These are phyloP conservation scores for Ganoderma sinense DNA, from an alignment of 1,284 basidiomycete species.

Conservation along the genomic window DNA sequence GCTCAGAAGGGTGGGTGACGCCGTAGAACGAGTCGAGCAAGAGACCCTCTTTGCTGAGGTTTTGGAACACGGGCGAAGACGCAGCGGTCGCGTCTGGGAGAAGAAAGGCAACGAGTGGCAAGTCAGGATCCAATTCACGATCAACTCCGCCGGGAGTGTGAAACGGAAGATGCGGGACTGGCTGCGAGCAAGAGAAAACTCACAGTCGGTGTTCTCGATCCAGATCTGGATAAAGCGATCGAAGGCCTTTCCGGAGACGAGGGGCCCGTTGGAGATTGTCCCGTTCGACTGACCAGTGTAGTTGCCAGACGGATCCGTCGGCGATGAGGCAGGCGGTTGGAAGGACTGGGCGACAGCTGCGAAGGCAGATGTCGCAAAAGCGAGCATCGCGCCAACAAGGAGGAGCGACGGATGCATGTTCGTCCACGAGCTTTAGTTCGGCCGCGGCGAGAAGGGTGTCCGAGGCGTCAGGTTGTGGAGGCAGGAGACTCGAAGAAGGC, in stretches of 20 bases:
- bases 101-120: background rate
- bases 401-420: background rate
- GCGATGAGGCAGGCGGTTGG: constrained; percentile 45
- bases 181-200: constrained; percentile 7
- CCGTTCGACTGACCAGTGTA: constrained; percentile 50
- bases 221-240: constrained; percentile 55
- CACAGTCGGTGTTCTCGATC: constrained; percentile 57
- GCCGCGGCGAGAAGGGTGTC: background rate
- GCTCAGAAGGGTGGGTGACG: constrained; percentile 70
- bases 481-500: background rate
- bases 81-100: constrained; percentile 35
- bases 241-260: constrained; percentile 52
- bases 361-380: constrained; percentile 30
- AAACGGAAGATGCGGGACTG: background rate
- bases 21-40: constrained; percentile 60
- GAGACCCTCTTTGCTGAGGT: constrained; percentile 60
- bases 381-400: constrained; percentile 11
- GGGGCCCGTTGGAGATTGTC: constrained; percentile 44
- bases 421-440: background rate
- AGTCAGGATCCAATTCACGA: background rate
- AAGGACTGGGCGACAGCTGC: constrained; percentile 46
- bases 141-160: background rate
- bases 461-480: background rate
- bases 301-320: constrained; percentile 41
- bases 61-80: constrained; percentile 49